Evolutionary conservation across 257 asterid species (phyloP).

Genomic region (Rauvolfia tetraphylla): DNA sequence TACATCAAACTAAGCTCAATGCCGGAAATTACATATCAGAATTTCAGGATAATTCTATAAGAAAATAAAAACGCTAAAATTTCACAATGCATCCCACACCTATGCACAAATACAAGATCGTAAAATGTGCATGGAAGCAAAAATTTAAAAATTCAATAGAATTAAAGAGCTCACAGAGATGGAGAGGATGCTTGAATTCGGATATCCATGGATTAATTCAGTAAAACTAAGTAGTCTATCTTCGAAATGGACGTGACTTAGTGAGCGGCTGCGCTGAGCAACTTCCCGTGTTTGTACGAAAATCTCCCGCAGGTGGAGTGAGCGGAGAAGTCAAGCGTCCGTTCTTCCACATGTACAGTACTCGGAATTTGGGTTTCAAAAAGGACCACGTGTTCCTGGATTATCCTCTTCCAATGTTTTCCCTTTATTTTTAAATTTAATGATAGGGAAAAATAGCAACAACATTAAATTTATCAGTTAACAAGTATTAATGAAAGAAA

Average conservation of each 20-base stretch:
- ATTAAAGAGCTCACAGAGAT: slow-evolving; percentile 44
- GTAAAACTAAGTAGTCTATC: not conserved
- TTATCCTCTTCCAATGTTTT: not conserved
- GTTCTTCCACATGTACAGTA: not conserved
- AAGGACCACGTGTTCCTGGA: not conserved
- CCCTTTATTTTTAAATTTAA: too few species aligned
- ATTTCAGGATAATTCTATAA: not conserved
- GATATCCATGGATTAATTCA: slow-evolving; percentile 54
- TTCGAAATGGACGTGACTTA: not conserved
- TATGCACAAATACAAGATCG: not conserved
- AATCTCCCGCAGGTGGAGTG: not conserved
- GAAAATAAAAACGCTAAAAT: not conserved
- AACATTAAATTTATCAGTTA: too few species aligned
- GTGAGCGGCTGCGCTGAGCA: not conserved
- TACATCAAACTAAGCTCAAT: not conserved
- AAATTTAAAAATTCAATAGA: not conserved
- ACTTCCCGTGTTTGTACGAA: not conserved
- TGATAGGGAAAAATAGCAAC: too few species aligned
- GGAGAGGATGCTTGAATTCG: slow-evolving; percentile 60
- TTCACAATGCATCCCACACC: not conserved
- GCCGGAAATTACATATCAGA: not conserved
- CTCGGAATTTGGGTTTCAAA: not conserved
- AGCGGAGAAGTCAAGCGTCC: not conserved
- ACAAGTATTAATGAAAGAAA: too few species aligned
- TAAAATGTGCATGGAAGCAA: not conserved